Percentiles rank a stretch among this genome's conserved stretches.
Evolutionary conservation across 208 protist species (phyloP).

Genomic region (Polymyxa betae): DNA sequence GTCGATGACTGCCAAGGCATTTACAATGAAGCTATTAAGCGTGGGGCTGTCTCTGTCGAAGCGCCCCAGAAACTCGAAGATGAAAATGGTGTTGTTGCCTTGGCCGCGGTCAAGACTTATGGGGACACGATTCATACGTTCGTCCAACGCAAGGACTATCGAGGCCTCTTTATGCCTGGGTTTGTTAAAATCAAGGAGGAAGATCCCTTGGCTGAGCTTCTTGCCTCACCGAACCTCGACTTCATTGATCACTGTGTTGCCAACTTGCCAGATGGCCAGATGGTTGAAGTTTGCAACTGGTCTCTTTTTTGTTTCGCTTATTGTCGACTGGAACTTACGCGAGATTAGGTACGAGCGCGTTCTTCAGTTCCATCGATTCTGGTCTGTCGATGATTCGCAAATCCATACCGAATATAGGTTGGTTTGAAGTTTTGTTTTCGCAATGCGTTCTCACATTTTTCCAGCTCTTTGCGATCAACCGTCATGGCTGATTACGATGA

Average conservation of each 20-base stretch:
- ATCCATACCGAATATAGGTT: conserved; percentile 80
- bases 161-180: conserved; percentile 75
- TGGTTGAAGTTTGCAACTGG: conserved; percentile 68
- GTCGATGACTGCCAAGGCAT: conserved; percentile 72
- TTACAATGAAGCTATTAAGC: conserved; percentile 65
- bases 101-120: conserved; percentile 73
- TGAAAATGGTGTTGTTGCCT: conserved; percentile 72
- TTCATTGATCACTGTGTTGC: conserved; percentile 80
- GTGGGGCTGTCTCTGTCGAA: conserved; percentile 72
- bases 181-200: conserved; percentile 61
- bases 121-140: conserved; percentile 81
- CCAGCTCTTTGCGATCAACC: conserved; percentile 74
- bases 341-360: conserved; percentile 72
- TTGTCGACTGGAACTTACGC: background rate
- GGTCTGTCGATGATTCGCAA: conserved; percentile 80
- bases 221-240: conserved; percentile 58
- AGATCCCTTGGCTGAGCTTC: conserved; percentile 53
- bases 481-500: conserved; percentile 77
- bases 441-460: background rate
- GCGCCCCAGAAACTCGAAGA: conserved; percentile 71
- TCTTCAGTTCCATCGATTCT: conserved; percentile 80
- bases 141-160: conserved; percentile 74
- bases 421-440: background rate
- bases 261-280: conserved; percentile 78
- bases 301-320: background rate